phyloP scores from a whole-genome alignment of 2,329 filamentous ascomycete species.

The Lecanosticta acicola region DNA sequence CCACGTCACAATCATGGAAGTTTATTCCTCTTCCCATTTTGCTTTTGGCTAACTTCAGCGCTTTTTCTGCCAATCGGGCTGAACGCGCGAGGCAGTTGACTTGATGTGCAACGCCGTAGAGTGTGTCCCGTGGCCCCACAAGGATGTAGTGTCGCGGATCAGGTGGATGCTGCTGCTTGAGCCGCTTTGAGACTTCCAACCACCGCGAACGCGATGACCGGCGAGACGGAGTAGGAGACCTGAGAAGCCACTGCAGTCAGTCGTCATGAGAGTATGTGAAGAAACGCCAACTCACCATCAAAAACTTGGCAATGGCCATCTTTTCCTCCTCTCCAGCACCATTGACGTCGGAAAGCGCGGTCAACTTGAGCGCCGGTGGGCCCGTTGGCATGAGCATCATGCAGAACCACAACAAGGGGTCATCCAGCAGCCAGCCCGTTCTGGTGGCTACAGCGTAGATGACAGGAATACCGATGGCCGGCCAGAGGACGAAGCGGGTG shows the following conservation, averaged over 20 bases:
- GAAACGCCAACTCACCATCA: not conserved
- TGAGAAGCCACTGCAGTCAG: too few relatives aligned
- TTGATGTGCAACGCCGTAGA: too few relatives aligned
- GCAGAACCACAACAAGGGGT: slow-evolving; percentile 1
- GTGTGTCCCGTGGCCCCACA: too few relatives aligned
- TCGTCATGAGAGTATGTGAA: too few relatives aligned
- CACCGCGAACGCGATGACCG: not conserved
- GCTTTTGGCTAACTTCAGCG: too few relatives aligned
- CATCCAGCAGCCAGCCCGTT: not conserved
- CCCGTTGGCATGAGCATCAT: slow-evolving; percentile 1
- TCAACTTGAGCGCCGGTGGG: not conserved
- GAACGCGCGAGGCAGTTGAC: too few relatives aligned
- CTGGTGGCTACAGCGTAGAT: not conserved
- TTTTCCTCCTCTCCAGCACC: slow-evolving; percentile 1
- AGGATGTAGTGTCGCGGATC: too few relatives aligned
- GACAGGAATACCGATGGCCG: not conserved
- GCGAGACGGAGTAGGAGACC: not conserved
- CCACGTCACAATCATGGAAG: too few relatives aligned
- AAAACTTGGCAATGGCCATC: slow-evolving; percentile 1
- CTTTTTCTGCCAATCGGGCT: too few relatives aligned
- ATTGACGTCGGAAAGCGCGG: slow-evolving; percentile 1
- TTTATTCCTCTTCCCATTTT: too few relatives aligned
- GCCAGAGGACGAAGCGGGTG: not conserved
- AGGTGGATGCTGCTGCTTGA: not conserved
- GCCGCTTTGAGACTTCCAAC: slow-evolving; percentile 1